Base-by-base conservation (phyloP, 345 rosid genomes). In the Gossypium herbaceum region DNA sequence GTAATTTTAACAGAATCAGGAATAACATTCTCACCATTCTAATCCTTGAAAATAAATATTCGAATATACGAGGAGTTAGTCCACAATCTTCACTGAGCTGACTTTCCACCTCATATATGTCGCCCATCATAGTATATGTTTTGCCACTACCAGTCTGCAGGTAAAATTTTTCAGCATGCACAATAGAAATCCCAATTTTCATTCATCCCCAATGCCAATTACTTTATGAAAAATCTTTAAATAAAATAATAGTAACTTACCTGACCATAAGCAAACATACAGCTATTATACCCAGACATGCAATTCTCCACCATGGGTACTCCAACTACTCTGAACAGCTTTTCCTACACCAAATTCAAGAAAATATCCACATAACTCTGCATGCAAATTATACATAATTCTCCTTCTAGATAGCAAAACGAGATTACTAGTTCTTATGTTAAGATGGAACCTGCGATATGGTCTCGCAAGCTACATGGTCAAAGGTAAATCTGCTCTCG, bases 131-230 rank as follows among this genome's bases (percentile, higher is more conserved):
- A 29, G 98, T 94, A 75, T 94, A 85, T 6, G 98, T 94, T 86
- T 94, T 94, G 71, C 98, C 98, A 83, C 97, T 94, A 66, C 97
- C 98, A 51, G 98, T 94, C 98, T 94, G 90, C 76, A 89, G 15
- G 75, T 57, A 66, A 65, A 55, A 43, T 2, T n/a, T 13, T 66
- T 48, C 54, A 75, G 54, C 55, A 12, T 16, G 34, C 20, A 11
- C 44, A 52, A 55, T 13, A 19, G 4, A 16, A 34, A 7, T 15
- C n/a, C 22, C 39, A 58, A 72, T 7, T 24, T 44, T 41, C 44
- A 48, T 44, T 69, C 43, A 16, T 13, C 10, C 9, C 47, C 3
- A 51, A 45, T 9, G 50, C 13, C 17, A 9, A 73, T 11, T 45
- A 19, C 20, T 20, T 44, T 50, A 17, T 22, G 51, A 6, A 17